phyloP scores from a whole-genome alignment of 75 land plant species.

The Larix kaempferi region DNA sequence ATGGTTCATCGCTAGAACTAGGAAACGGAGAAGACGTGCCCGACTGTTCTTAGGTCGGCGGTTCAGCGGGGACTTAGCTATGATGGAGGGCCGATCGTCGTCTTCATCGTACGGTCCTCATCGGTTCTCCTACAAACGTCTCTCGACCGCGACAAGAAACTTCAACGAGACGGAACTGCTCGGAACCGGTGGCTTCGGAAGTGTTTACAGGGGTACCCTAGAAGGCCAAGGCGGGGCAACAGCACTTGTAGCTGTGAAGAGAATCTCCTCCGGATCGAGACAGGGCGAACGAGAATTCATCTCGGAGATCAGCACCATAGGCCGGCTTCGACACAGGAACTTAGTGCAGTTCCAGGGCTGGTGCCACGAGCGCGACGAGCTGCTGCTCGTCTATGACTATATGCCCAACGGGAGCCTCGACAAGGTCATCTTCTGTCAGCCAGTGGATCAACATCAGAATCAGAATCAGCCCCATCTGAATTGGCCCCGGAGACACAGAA shows the following conservation, averaged over 20 bases:
- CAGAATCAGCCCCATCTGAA: slow-evolving; percentile 28
- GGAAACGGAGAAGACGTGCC: not conserved
- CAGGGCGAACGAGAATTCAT: slow-evolving; percentile 46
- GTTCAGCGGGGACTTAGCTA: not conserved
- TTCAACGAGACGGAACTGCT: slow-evolving; percentile 26
- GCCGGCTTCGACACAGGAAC: slow-evolving; percentile 44
- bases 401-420: slow-evolving; percentile 33
- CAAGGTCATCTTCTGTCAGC: slow-evolving; percentile 6
- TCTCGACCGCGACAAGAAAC: slow-evolving; percentile 27
- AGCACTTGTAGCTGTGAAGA: slow-evolving; percentile 32
- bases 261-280: slow-evolving; percentile 16
- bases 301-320: slow-evolving; percentile 42
- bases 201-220: slow-evolving; percentile 35
- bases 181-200: slow-evolving; percentile 48
- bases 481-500: slow-evolving; percentile 24
- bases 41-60: too few relatives aligned
- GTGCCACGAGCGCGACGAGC: slow-evolving; percentile 30
- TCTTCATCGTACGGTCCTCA: slow-evolving; percentile 4
- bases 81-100: not conserved
- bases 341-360: slow-evolving; percentile 43
- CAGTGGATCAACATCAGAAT: not conserved
- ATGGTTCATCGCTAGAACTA: not conserved
- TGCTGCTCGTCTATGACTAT: slow-evolving; percentile 36
- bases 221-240: not conserved
- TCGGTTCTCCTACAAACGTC: slow-evolving; percentile 22